Evolutionary conservation across 148 eudicot species (phyloP).

Genomic region (Rhododendron kiyosumense): DNA sequence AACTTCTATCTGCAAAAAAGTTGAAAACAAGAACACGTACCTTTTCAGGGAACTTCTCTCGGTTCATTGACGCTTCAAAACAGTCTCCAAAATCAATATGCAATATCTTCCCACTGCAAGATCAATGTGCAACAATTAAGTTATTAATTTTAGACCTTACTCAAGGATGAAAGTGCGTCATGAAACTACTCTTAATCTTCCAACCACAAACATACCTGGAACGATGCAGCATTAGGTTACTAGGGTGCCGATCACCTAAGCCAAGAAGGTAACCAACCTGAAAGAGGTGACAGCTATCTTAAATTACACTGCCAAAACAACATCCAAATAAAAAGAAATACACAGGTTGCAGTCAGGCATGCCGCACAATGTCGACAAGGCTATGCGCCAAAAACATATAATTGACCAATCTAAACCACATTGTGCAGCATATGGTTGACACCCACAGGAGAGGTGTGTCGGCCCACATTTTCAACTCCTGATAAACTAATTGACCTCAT

Average conservation of each 20-base stretch:
- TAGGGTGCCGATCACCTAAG: constrained; percentile 99
- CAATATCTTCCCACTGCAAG: constrained; percentile 86
- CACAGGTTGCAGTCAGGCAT: not conserved
- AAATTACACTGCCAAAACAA: not conserved
- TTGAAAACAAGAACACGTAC: constrained; percentile 22
- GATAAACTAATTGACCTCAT: not conserved
- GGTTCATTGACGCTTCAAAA: constrained; percentile 99
- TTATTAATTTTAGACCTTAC: not conserved
- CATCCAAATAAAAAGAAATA: not conserved
- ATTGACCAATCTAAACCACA: not conserved
- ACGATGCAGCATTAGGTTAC: constrained; percentile 97
- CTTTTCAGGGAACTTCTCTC: constrained; percentile 98
- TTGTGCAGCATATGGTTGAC: not conserved
- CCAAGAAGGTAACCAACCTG: constrained; percentile 99
- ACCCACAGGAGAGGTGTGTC: not conserved
- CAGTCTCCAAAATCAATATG: constrained; percentile 99
- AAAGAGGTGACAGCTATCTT: constrained; percentile 12
- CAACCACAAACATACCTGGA: constrained; percentile 55
- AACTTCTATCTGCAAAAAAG: not conserved
- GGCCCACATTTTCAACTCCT: not conserved
- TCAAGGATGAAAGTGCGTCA: not conserved
- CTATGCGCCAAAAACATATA: not conserved
- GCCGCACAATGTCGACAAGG: not conserved
- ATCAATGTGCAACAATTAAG: not conserved
- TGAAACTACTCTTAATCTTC: not conserved